Conservation (phyloP, 2,329 filamentous ascomycete genomes). For the Plenodomus biglobosus region DNA sequence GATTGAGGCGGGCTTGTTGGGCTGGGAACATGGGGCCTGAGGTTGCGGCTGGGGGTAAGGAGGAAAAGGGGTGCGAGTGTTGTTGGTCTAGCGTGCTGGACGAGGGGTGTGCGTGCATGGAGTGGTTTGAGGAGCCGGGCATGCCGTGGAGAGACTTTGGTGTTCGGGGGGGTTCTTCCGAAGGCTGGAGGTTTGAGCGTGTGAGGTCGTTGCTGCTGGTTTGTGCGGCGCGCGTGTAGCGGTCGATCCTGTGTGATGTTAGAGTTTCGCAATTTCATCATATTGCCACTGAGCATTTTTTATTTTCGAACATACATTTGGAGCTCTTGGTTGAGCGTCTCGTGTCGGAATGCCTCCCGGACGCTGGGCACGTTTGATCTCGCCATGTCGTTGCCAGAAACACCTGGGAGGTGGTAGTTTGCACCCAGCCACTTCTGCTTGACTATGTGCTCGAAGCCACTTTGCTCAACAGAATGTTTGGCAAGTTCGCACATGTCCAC, state of each 20-base stretch:
- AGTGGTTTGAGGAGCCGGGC: conserved; percentile 45
- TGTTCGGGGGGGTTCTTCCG: conserved; percentile 27
- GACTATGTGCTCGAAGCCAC: conserved; percentile 84
- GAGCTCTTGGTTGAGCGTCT: conserved; percentile 81
- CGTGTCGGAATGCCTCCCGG: conserved; percentile 83
- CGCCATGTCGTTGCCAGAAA: conserved; percentile 84
- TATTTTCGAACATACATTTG: conserved; percentile 65
- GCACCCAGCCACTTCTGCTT: conserved; percentile 91
- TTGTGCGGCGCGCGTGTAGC: conserved; percentile 47
- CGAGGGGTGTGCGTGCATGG: conserved; percentile 47
- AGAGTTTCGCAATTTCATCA: conserved; percentile 1
- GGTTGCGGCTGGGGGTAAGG: conserved; percentile 31
- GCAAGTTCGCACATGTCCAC: conserved; percentile 99
- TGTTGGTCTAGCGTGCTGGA: conserved; percentile 23
- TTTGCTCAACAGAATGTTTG: conserved; percentile 93
- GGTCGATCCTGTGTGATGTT: conserved; percentile 36
- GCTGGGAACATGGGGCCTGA: conserved; percentile 20
- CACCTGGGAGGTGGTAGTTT: conserved; percentile 75
- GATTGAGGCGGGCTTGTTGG: conserved; percentile 43
- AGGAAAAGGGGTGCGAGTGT: conserved; percentile 24
- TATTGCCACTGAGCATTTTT: neutral
- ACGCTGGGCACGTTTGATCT: conserved; percentile 97
- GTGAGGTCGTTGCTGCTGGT: conserved; percentile 37
- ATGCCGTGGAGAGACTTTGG: conserved; percentile 34
- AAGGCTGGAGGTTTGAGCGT: conserved; percentile 38